phyloP scores from a whole-genome alignment of 2,329 filamentous ascomycete genomes.

The Claviceps sp. region DNA sequence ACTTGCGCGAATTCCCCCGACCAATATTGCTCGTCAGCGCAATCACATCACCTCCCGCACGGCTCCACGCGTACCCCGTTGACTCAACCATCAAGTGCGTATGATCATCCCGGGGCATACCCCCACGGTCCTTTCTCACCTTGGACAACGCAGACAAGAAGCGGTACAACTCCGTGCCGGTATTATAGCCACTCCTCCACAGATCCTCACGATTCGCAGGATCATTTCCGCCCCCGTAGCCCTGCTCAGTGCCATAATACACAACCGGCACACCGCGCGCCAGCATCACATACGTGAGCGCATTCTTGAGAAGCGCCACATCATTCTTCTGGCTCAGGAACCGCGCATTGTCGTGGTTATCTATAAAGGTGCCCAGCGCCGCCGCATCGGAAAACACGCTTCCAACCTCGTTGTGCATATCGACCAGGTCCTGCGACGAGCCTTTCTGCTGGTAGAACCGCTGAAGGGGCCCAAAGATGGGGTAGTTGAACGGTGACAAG shows the following conservation, averaged over 20 bases:
- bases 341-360: slow-evolving; percentile 46
- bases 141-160: slow-evolving; percentile 27
- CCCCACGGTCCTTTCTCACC: slow-evolving; percentile 31
- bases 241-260: slow-evolving; percentile 54
- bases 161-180: slow-evolving; percentile 32
- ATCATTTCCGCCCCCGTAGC: slow-evolving; percentile 34
- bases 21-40: slow-evolving; percentile 33
- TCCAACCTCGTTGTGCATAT: slow-evolving; percentile 24
- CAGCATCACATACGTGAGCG: slow-evolving; percentile 47
- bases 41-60: slow-evolving; percentile 28
- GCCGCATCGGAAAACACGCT: slow-evolving; percentile 28
- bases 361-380: slow-evolving; percentile 37
- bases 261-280: slow-evolving; percentile 49
- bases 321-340: slow-evolving; percentile 40
- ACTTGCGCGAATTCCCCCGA: slow-evolving; percentile 20
- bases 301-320: slow-evolving; percentile 43
- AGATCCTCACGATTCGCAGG: slow-evolving; percentile 42
- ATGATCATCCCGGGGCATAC: slow-evolving; percentile 30
- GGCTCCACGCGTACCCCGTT: slow-evolving; percentile 32
- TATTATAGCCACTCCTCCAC: slow-evolving; percentile 40
- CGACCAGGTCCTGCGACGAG: slow-evolving; percentile 24
- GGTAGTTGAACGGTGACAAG: slow-evolving; percentile 48
- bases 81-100: slow-evolving; percentile 26
- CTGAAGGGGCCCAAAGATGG: slow-evolving; percentile 31
- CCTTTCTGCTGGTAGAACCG: slow-evolving; percentile 25